Percentiles rank a stretch among this genome's conserved stretches.
Conservation (phyloP, 2,329 filamentous ascomycete genomes). For the Ophiostoma sp. region DNA sequence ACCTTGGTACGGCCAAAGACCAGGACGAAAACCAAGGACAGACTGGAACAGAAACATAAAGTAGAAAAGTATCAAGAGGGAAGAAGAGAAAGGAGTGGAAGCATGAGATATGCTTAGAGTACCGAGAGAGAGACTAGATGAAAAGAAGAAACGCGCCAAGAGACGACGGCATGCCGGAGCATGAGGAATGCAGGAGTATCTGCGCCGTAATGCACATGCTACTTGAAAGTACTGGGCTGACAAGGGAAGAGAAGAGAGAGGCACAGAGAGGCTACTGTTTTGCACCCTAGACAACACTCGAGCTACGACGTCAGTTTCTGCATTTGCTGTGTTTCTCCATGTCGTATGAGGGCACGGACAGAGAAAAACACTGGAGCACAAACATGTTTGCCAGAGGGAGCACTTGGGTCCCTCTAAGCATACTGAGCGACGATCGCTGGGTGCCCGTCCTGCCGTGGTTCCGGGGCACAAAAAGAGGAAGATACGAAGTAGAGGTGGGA, state of each 20-base stretch:
- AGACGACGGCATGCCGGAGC: not conserved
- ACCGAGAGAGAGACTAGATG: not conserved
- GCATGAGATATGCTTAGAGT: not conserved
- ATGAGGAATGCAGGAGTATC: not conserved
- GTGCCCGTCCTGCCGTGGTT: not conserved
- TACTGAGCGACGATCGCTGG: not conserved
- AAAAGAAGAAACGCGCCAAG: conserved; percentile 7
- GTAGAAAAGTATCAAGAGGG: not conserved
- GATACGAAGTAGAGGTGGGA: not conserved
- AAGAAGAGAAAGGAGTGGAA: not conserved
- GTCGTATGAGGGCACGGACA: conserved; percentile 1
- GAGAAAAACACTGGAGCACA: conserved; percentile 1
- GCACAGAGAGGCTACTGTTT: not conserved
- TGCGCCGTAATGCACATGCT: no score
- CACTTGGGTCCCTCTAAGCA: not conserved
- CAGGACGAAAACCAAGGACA: not conserved
- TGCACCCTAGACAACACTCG: not conserved
- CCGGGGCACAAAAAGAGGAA: not conserved
- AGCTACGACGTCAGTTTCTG: not conserved
- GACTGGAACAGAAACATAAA: not conserved
- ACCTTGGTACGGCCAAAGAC: not conserved
- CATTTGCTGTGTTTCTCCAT: not conserved
- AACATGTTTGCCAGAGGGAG: not conserved
- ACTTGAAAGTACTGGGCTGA: not conserved
- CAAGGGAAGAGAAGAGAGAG: not conserved